Conservation (phyloP, 2,329 filamentous ascomycete species). For the Penicillium polonicum region DNA sequence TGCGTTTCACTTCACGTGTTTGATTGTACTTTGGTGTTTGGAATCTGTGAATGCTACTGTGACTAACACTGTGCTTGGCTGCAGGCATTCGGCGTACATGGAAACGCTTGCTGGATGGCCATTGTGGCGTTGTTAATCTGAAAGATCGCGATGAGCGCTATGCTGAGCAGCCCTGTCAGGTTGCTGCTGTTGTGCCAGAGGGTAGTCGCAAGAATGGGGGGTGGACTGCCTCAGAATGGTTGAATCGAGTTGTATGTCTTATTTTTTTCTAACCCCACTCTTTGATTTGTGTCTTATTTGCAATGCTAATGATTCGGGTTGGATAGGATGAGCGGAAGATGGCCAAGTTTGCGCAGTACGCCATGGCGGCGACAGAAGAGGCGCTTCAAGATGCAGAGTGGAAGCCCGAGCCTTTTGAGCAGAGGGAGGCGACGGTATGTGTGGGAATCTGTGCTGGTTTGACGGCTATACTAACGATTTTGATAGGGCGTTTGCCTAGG, state of each 20-base stretch:
- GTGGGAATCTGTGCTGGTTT: constrained; percentile 1
- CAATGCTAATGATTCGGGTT: neutral
- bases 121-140: constrained; percentile 78
- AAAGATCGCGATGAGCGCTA: constrained; percentile 63
- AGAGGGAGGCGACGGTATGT: constrained; percentile 68
- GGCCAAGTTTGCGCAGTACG: constrained; percentile 91
- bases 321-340: constrained; percentile 70
- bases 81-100: constrained; percentile 71
- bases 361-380: constrained; percentile 80
- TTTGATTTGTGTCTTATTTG: neutral
- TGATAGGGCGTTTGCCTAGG: constrained; percentile 79
- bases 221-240: constrained; percentile 47
- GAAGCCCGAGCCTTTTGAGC: constrained; percentile 59
- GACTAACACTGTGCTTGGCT: neutral
- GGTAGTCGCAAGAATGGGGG: constrained; percentile 47
- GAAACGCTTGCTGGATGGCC: constrained; percentile 73
- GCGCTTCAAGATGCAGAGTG: constrained; percentile 81
- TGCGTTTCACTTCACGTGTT: neutral
- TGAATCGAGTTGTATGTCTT: constrained; percentile 42
- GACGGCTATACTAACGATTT: neutral
- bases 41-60: neutral
- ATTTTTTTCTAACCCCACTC: neutral
- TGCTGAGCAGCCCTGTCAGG: constrained; percentile 73
- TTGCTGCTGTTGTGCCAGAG: constrained; percentile 77
- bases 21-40: neutral